These are phyloP conservation scores for Fusarium incarnatum DNA, from an alignment of 2,329 filamentous ascomycete species.

Conservation along the genomic window DNA sequence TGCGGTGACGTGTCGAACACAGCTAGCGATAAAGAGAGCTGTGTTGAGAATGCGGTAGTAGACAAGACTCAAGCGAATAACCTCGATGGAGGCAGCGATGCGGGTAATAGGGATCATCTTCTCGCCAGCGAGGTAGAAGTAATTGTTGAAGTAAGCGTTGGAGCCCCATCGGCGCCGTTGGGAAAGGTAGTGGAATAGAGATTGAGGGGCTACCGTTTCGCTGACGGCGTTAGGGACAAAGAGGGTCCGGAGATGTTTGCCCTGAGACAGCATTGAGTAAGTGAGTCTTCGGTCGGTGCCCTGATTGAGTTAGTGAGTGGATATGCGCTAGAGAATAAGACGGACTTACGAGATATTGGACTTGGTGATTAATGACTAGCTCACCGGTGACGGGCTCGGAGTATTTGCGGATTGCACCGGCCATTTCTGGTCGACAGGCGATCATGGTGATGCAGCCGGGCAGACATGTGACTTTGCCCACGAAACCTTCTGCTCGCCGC, in stretches of 20 bases:
- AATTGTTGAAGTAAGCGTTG: slow-evolving; percentile 54
- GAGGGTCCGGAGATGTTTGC: slow-evolving; percentile 41
- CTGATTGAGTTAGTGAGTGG: slow-evolving; percentile 11
- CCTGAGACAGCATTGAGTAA: slow-evolving; percentile 41
- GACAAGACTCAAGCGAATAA: slow-evolving; percentile 48
- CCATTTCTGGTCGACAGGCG: slow-evolving; percentile 38
- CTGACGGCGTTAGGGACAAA: slow-evolving; percentile 51
- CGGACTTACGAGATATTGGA: slow-evolving; percentile 38
- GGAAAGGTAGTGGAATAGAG: slow-evolving; percentile 50
- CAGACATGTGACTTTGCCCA: slow-evolving; percentile 38
- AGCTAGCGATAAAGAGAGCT: slow-evolving; percentile 42
- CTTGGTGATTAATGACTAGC: slow-evolving; percentile 37
- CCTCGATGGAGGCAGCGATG: slow-evolving; percentile 47
- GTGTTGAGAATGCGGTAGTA: slow-evolving; percentile 53
- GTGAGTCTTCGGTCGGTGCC: slow-evolving; percentile 40
- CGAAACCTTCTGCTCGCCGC: slow-evolving; percentile 31
- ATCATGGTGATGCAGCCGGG: slow-evolving; percentile 43
- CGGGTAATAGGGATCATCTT: slow-evolving; percentile 55
- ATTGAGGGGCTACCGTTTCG: slow-evolving; percentile 51
- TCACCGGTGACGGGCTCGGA: slow-evolving; percentile 36
- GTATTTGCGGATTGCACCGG: slow-evolving; percentile 38
- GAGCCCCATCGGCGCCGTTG: slow-evolving; percentile 52
- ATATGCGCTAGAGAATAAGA: rapidly evolving
- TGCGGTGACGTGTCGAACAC: slow-evolving; percentile 5
- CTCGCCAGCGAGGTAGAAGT: slow-evolving; percentile 49